A percentile compares a stretch with the other conserved stretches of the same genome.
Conservation (phyloP, 2,329 filamentous ascomycete genomes). For the Camillea tinctor region DNA sequence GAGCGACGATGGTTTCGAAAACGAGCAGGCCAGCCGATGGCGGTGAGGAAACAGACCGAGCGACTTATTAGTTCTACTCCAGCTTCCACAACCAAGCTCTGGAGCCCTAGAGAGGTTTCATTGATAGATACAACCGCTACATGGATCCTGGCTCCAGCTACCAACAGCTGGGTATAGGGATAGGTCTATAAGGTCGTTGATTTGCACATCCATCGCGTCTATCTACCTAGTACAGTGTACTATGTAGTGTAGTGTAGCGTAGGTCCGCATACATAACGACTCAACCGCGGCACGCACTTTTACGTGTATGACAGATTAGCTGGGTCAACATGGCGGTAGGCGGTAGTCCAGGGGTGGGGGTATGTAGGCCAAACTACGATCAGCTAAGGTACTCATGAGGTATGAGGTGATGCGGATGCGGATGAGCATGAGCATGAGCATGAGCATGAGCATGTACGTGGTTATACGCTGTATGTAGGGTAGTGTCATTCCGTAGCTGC, state of each 20-base stretch:
- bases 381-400: background rate
- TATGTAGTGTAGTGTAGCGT: no score
- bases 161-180: constrained; percentile 11
- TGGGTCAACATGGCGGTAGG: background rate
- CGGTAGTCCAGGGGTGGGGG: no score
- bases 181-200: constrained; percentile 2
- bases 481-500: background rate
- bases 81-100: constrained; percentile 17
- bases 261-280: background rate
- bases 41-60: background rate
- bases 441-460: no score
- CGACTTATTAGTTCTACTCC: constrained; percentile 18
- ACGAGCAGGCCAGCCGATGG: background rate
- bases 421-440: background rate
- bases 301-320: background rate
- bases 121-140: constrained; percentile 19
- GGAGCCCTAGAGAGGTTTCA: constrained; percentile 20
- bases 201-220: background rate
- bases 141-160: constrained; percentile 15
- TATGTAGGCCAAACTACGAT: background rate
- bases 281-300: background rate
- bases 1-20: background rate
- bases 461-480: no score
- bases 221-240: no score
- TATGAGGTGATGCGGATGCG: no score